Conservation (phyloP, 1,284 basidiomycete genomes). For the Peniophora sp. region DNA sequence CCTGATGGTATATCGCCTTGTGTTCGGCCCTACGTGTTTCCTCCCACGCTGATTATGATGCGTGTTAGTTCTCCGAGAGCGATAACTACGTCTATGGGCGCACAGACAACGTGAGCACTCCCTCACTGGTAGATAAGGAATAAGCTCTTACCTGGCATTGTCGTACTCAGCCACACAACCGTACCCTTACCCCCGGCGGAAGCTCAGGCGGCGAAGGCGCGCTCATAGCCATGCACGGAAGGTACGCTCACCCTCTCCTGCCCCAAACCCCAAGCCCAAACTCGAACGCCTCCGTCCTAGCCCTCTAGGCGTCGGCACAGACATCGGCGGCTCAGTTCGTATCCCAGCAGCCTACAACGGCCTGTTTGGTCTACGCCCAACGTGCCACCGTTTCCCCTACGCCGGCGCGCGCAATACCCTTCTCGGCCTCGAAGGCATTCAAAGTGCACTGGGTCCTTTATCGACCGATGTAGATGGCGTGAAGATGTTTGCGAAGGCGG, state of each 20-base stretch:
- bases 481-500: constrained; percentile 54
- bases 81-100: neutral
- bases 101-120: neutral
- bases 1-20: constrained; percentile 37
- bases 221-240: constrained; percentile 44
- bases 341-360: constrained; percentile 64
- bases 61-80: neutral
- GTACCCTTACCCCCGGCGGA: neutral
- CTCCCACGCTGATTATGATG: constrained; percentile 1
- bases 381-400: constrained; percentile 66
- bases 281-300: constrained; percentile 17
- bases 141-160: constrained; percentile 44
- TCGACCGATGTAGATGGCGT: constrained; percentile 48
- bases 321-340: constrained; percentile 67
- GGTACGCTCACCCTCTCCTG: neutral
- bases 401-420: constrained; percentile 52
- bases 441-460: constrained; percentile 70
- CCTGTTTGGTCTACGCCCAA: constrained; percentile 65
- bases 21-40: neutral
- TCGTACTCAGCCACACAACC: neutral
- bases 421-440: constrained; percentile 64
- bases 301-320: constrained; percentile 59
- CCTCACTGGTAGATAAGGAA: constrained; percentile 13
- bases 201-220: constrained; percentile 51
- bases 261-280: neutral